A percentile compares a stretch with the other conserved stretches of the same genome.
Conservation (phyloP, 345 rosid genomes). For the Ceriops tagal region DNA sequence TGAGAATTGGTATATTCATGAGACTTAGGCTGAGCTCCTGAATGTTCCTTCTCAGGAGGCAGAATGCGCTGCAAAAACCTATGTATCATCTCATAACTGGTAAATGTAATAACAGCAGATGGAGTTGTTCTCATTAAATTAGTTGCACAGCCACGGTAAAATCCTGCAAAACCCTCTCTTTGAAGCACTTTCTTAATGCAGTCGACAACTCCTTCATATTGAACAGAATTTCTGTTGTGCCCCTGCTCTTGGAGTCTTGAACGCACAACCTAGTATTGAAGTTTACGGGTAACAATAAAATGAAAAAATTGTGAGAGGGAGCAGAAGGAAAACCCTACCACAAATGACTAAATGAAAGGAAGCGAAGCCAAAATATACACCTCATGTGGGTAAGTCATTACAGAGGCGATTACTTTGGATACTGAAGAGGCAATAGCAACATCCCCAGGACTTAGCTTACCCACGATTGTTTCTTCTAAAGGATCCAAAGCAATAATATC, state of each 20-base stretch:
- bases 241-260: conserved; percentile 99
- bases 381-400: conserved; percentile 93
- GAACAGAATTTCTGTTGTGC: conserved; percentile 42
- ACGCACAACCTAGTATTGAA: conserved; percentile 57
- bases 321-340: neutral
- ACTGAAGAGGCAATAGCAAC: conserved; percentile 79
- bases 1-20: conserved; percentile 21
- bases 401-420: conserved; percentile 78
- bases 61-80: conserved; percentile 35
- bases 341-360: neutral
- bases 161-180: conserved; percentile 67
- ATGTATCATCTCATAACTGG: conserved; percentile 75
- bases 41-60: conserved; percentile 36
- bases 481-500: conserved; percentile 26
- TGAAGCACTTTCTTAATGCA: conserved; percentile 65
- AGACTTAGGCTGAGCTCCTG: conserved; percentile 24
- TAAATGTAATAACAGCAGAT: conserved; percentile 78
- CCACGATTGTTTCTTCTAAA: conserved; percentile 59
- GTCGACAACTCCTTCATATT: conserved; percentile 63
- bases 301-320: neutral
- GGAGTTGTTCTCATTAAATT: conserved; percentile 79
- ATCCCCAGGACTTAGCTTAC: conserved; percentile 51
- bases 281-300: neutral
- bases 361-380: conserved; percentile 27
- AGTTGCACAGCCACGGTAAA: conserved; percentile 85